Evolutionary conservation across 164 flowering plant species (phyloP).

Genomic region (Piper longum): DNA sequence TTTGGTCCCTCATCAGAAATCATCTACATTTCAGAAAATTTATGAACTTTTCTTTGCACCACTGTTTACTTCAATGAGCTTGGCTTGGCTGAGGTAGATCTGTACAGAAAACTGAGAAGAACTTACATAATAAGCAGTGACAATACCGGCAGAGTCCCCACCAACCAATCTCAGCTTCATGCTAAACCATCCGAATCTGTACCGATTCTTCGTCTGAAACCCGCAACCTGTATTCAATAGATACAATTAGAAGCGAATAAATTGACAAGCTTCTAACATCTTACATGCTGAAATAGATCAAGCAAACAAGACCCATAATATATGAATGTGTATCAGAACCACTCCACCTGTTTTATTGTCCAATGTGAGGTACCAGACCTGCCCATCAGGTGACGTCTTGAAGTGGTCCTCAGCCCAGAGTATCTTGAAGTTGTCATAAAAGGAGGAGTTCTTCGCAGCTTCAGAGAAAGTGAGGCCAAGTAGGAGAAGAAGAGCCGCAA

Average conservation of each 20-base stretch:
- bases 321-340: not conserved
- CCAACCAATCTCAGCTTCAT: conserved; percentile 88
- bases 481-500: not conserved
- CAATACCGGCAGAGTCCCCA: conserved; percentile 93
- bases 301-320: not conserved
- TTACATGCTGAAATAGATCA: not conserved
- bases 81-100: not conserved
- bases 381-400: conserved; percentile 71
- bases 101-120: not conserved
- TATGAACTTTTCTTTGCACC: too few relatives aligned
- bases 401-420: conserved; percentile 78
- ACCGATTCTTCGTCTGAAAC: conserved; percentile 67
- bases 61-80: too few relatives aligned
- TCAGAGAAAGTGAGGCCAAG: conserved; percentile 14
- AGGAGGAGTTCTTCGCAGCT: conserved; percentile 27
- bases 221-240: conserved; percentile 51
- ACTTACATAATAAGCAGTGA: conserved; percentile 90
- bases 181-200: conserved; percentile 96
- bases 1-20: conserved; percentile 64
- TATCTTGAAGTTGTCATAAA: conserved; percentile 51
- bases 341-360: conserved; percentile 66
- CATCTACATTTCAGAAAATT: conserved; percentile 38
- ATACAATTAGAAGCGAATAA: too few relatives aligned
- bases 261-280: not conserved
- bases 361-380: conserved; percentile 73